These are phyloP conservation scores for Angomonas ambiguus DNA, from an alignment of 208 protist genomes.

Conservation along the genomic window DNA sequence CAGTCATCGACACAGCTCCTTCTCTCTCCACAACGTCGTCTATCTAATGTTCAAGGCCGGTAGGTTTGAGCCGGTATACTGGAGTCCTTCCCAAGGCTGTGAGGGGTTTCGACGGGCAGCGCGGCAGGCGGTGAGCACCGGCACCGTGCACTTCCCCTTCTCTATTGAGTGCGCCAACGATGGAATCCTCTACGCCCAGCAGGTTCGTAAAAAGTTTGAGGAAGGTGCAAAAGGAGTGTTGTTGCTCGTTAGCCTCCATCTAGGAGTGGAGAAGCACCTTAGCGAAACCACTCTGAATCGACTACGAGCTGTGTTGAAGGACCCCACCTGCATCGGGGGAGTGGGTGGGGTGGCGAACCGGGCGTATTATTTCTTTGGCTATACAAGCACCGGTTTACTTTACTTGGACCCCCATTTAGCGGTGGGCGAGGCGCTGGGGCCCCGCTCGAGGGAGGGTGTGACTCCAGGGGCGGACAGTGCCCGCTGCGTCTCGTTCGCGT, in stretches of 20 bases:
- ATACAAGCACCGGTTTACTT: slow-evolving; percentile 43
- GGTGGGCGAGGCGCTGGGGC: slow-evolving; percentile 38
- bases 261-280: slow-evolving; percentile 29
- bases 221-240: slow-evolving; percentile 41
- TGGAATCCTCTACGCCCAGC: slow-evolving; percentile 37
- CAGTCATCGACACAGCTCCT: slow-evolving; percentile 30
- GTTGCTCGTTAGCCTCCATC: slow-evolving; percentile 51
- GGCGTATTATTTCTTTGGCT: slow-evolving; percentile 77
- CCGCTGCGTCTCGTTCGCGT: slow-evolving; percentile 45
- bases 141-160: slow-evolving; percentile 29
- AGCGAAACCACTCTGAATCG: slow-evolving; percentile 51
- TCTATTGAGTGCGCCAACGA: slow-evolving; percentile 35
- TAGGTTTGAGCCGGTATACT: slow-evolving; percentile 61
- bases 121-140: slow-evolving; percentile 25
- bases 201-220: slow-evolving; percentile 27
- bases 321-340: slow-evolving; percentile 49
- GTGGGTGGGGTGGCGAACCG: slow-evolving; percentile 59
- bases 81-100: slow-evolving; percentile 69
- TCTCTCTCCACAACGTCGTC: slow-evolving; percentile 71
- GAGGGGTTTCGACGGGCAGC: slow-evolving; percentile 54
- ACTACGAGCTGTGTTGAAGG: slow-evolving; percentile 51
- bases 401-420: slow-evolving; percentile 74
- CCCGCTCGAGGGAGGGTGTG: slow-evolving; percentile 16
- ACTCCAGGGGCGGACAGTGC: slow-evolving; percentile 32
- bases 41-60: slow-evolving; percentile 20